Base-by-base conservation (phyloP, 2,329 filamentous ascomycete species). In the Botryotinia convoluta region DNA sequence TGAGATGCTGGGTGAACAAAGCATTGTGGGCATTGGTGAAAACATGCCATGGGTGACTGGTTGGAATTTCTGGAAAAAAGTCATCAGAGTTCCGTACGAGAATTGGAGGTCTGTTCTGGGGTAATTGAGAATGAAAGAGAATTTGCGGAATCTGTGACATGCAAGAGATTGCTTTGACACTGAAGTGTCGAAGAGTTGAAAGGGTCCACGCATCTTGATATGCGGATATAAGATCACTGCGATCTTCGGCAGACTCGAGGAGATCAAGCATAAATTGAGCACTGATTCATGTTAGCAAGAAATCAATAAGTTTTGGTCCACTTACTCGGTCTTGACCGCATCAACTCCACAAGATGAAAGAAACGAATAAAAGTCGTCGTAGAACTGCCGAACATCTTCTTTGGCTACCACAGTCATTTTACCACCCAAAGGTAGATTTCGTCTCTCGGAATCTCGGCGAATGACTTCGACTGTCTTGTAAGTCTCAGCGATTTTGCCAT, bases 21-120 rank as follows among this genome's bases (percentile, higher is more conserved):
- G 89, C 87, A 81, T 97, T 98, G 82, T 98, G 93, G 0, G 95
- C 95, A 80, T 98, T 99, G 76, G 92, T 90, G 86, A 97, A 99
- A 51, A 98, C 88, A 81, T 99, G 96, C 95, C 96, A 99, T 0
- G 95, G 89, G 75, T 99, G 96, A 10, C 92, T 94, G 0, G 89
- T 87, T 0, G 91, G 88, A 6, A 94, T 88, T 62, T 94, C 89
- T 0, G 96, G 96, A 82, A 97, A 98, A 85, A 95, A 99, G 82
- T 98, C 93, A 76, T 91, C 95, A 0, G 93, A 97, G 83, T 97
- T 98, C 64, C 96, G 92, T 29, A 94, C 88, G 0, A 95, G 85
- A 37, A 97, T 86, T 0, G 89, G 85, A 0, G 93, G 93, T 68
- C 90, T 90, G 80, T 92, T 93, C n/a, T 86, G 88, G 1, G 92